A percentile compares a stretch with the other conserved stretches of the same genome.
Conservation (phyloP, 2,329 filamentous ascomycete species). For the Aureobasidium vineae region DNA sequence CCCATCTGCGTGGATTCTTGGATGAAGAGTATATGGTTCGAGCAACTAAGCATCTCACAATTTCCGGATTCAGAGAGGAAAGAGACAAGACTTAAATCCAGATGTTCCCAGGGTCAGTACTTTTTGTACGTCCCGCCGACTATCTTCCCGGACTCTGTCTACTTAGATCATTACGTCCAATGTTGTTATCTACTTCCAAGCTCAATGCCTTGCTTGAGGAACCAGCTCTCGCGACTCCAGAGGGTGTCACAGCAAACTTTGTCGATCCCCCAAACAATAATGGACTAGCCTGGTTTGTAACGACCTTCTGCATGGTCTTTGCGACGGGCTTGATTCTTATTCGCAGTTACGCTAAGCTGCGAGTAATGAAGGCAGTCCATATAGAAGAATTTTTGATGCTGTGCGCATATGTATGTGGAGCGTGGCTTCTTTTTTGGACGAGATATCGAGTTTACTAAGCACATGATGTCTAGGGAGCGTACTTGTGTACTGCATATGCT, state of each 20-base stretch:
- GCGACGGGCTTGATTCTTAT: background rate
- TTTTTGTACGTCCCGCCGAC: too few species aligned
- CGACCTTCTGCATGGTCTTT: background rate
- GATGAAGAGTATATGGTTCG: too few species aligned
- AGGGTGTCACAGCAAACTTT: background rate
- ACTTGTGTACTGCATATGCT: constrained; percentile 4
- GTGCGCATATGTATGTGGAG: background rate
- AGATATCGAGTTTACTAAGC: background rate
- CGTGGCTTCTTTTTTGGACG: background rate
- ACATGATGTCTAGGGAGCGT: background rate
- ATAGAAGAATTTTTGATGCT: constrained; percentile 1
- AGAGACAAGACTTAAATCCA: background rate
- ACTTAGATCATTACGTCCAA: background rate
- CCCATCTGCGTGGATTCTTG: too few species aligned
- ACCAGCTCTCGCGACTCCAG: background rate
- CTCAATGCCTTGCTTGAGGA: background rate
- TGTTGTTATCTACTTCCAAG: background rate
- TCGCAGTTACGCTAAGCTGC: background rate
- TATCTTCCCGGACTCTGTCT: background rate
- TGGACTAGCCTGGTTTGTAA: background rate
- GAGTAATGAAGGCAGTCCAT: background rate
- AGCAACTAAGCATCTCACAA: too few species aligned
- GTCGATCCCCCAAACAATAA: background rate
- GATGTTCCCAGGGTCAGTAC: background rate
- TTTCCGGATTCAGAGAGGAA: background rate